phyloP scores from a whole-genome alignment of 495 filamentous ascomycete genomes.

The Bathelium albidoporum region DNA sequence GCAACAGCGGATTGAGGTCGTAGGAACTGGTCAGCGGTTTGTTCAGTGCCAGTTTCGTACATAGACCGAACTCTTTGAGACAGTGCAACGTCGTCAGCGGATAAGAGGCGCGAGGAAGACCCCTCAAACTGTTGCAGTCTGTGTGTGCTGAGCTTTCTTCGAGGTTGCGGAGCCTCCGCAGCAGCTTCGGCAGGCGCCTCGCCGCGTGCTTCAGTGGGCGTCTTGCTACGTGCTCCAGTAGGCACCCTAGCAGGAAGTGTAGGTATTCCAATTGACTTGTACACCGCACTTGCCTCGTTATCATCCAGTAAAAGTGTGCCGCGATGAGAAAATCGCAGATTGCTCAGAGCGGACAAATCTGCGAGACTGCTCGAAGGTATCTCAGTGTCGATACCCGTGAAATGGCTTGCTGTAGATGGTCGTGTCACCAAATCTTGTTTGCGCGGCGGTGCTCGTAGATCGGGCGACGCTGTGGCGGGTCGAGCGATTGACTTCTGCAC shows the following conservation, averaged over 20 bases:
- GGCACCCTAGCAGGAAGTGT: background rate
- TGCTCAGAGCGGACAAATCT: constrained; percentile 38
- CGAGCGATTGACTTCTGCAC: background rate
- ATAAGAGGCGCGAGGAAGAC: constrained; percentile 38
- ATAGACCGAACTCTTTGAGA: constrained; percentile 83
- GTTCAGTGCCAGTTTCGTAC: constrained; percentile 67
- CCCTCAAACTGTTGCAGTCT: constrained; percentile 31
- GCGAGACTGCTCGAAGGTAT: constrained; percentile 41
- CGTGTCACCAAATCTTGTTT: constrained; percentile 4
- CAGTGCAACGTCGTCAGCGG: constrained; percentile 73
- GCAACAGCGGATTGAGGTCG: background rate
- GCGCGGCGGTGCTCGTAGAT: background rate
- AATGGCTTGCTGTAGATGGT: constrained; percentile 22
- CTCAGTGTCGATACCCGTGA: constrained; percentile 44
- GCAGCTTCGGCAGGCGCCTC: background rate
- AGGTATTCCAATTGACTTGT: background rate
- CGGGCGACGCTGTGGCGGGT: background rate
- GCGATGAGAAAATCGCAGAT: constrained; percentile 49
- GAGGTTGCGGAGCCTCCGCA: background rate
- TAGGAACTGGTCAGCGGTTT: constrained; percentile 36
- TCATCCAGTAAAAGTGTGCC: constrained; percentile 58
- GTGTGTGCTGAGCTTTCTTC: constrained; percentile 7
- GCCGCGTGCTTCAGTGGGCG: background rate
- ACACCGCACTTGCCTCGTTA: constrained; percentile 14
- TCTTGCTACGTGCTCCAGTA: background rate